Conservation (phyloP, 2,329 filamentous ascomycete genomes). For the Neofusicoccum laricinum region DNA sequence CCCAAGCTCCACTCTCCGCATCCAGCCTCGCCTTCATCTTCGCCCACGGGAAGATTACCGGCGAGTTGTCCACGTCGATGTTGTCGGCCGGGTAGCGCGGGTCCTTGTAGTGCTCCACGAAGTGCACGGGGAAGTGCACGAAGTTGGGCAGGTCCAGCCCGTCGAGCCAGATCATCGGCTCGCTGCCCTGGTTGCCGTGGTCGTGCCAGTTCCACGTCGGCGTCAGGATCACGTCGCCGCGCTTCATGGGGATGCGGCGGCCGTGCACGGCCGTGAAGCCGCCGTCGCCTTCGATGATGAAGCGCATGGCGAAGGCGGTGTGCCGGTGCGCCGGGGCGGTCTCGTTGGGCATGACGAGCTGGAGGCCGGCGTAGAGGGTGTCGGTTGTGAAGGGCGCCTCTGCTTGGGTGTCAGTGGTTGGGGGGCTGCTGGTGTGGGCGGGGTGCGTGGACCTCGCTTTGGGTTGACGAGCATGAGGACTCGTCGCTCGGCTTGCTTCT, state of each 20-base stretch:
- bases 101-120: conserved; percentile 51
- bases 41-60: conserved; percentile 50
- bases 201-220: conserved; percentile 61
- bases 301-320: conserved; percentile 55
- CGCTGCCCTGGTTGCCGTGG: conserved; percentile 56
- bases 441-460: conserved; percentile 12
- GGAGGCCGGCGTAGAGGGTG: conserved; percentile 57
- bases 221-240: conserved; percentile 57
- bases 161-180: conserved; percentile 58
- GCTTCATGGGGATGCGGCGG: conserved; percentile 49
- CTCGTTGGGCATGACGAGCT: conserved; percentile 57
- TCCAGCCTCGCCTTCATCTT: conserved; percentile 47
- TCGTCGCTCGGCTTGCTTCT: conserved; percentile 38
- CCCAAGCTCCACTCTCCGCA: conserved; percentile 26
- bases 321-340: conserved; percentile 56
- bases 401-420: conserved; percentile 21
- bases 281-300: conserved; percentile 45
- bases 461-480: conserved; percentile 45
- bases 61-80: conserved; percentile 39
- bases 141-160: conserved; percentile 55
- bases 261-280: conserved; percentile 60
- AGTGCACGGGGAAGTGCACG: conserved; percentile 51
- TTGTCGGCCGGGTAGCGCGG: conserved; percentile 50
- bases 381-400: conserved; percentile 57
- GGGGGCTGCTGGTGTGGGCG: background rate